These are phyloP conservation scores for Fusarium pininemorale DNA, from an alignment of 2,329 filamentous ascomycete genomes.

Conservation along the genomic window DNA sequence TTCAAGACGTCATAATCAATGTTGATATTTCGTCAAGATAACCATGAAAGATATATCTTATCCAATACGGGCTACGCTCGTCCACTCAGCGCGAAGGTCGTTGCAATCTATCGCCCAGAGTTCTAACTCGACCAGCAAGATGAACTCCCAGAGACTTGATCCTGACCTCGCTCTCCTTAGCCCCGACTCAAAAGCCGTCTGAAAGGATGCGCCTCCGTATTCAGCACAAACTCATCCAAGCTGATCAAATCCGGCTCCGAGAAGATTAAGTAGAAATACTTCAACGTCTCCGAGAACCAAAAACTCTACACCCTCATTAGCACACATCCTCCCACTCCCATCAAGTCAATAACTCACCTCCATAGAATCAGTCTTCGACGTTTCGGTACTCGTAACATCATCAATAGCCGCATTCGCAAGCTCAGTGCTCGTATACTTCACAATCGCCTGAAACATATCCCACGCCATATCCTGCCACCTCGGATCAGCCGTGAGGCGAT, in stretches of 20 bases:
- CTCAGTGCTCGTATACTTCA: constrained; percentile 56
- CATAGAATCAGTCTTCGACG: constrained; percentile 65
- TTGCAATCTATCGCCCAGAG: background rate
- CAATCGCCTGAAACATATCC: constrained; percentile 61
- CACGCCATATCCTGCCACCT: constrained; percentile 62
- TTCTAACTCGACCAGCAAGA: background rate
- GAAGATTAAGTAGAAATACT: constrained; percentile 80
- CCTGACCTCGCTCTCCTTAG: accelerated
- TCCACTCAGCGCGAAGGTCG: background rate
- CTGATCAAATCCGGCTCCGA: constrained; percentile 70
- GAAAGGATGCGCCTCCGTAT: constrained; percentile 62
- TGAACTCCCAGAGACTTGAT: background rate
- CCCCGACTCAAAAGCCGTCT: background rate
- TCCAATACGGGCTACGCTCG: background rate
- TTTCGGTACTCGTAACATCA: constrained; percentile 50
- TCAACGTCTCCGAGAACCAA: constrained; percentile 78
- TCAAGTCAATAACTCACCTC: constrained; percentile 53
- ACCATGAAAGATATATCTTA: background rate
- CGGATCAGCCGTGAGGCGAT: constrained; percentile 58
- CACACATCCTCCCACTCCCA: background rate
- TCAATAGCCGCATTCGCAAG: constrained; percentile 58
- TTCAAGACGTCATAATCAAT: constrained; percentile 30
- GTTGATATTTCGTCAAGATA: background rate
- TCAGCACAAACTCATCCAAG: constrained; percentile 73
- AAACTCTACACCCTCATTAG: constrained; percentile 62